Evolutionary conservation across 1,284 basidiomycete genomes (phyloP).

Genomic region (Marasmius fiardii): DNA sequence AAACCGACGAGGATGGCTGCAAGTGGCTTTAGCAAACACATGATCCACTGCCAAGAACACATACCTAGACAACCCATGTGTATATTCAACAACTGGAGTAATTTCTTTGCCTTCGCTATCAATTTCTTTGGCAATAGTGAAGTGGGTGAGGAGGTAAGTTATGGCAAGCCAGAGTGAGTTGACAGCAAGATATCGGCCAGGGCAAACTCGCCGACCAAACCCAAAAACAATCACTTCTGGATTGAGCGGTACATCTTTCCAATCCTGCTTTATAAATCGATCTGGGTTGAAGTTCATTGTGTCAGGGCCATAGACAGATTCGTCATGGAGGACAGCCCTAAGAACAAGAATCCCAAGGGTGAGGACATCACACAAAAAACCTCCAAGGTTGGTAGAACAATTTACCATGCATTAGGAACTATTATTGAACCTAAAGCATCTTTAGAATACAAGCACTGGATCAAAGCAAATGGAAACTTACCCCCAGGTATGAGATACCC

Average conservation of each 20-base stretch:
- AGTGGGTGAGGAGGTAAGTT: background rate
- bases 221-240: background rate
- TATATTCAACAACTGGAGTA: background rate
- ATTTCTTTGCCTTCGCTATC: background rate
- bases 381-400: background rate
- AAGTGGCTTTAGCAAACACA: background rate
- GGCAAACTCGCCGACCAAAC: background rate
- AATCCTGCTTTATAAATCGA: background rate
- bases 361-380: too few species aligned
- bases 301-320: background rate
- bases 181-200: background rate
- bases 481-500: constrained; percentile 3
- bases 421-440: background rate
- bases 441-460: background rate
- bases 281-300: background rate
- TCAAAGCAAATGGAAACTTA: background rate
- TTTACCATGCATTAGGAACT: background rate
- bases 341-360: too few species aligned
- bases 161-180: background rate
- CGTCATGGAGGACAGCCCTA: background rate
- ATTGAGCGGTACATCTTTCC: background rate
- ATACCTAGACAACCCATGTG: background rate
- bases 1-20: constrained; percentile 2
- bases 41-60: background rate
- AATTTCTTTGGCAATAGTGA: background rate